These are phyloP conservation scores for Coemansia sp. DNA, from an alignment of 192 early-diverging fungal genomes.

Conservation along the genomic window DNA sequence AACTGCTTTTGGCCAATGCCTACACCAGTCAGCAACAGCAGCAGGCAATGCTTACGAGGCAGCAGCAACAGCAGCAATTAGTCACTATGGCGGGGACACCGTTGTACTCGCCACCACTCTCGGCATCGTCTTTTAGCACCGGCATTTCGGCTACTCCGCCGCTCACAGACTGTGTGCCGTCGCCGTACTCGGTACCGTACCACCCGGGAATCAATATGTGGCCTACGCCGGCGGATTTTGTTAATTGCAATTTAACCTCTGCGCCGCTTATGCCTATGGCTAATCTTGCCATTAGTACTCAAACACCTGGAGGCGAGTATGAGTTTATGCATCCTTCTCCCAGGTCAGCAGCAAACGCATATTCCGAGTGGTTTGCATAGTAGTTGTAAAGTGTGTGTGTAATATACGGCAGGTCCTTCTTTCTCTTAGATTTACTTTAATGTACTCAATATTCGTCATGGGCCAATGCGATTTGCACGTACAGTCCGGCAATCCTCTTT, in stretches of 20 bases:
- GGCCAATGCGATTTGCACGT: background rate
- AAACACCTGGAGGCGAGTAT: background rate
- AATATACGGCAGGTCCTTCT: background rate
- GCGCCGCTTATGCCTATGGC: constrained; percentile 7
- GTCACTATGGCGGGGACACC: background rate
- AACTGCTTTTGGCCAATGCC: constrained; percentile 11
- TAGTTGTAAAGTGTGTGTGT: background rate
- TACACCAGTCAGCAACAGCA: constrained; percentile 17
- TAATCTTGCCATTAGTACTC: background rate
- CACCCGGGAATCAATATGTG: background rate
- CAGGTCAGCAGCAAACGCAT: constrained; percentile 9
- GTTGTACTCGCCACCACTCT: constrained; percentile 32
- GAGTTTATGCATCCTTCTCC: constrained; percentile 3
- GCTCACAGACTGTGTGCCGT: constrained; percentile 8
- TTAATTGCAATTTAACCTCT: constrained; percentile 4
- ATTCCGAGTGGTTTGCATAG: constrained; percentile 29
- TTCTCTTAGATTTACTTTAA: background rate
- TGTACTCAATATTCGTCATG: background rate
- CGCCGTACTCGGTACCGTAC: constrained; percentile 3
- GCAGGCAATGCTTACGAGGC: constrained; percentile 4
- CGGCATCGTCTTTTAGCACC: constrained; percentile 16
- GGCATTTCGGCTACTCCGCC: constrained; percentile 13
- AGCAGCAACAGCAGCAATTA: background rate
- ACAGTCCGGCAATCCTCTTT: background rate
- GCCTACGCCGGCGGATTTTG: background rate